A percentile compares a stretch with the other conserved stretches of the same genome.
phyloP scores from a whole-genome alignment of 164 flowering plant genomes.

The Vitis labrusca region DNA sequence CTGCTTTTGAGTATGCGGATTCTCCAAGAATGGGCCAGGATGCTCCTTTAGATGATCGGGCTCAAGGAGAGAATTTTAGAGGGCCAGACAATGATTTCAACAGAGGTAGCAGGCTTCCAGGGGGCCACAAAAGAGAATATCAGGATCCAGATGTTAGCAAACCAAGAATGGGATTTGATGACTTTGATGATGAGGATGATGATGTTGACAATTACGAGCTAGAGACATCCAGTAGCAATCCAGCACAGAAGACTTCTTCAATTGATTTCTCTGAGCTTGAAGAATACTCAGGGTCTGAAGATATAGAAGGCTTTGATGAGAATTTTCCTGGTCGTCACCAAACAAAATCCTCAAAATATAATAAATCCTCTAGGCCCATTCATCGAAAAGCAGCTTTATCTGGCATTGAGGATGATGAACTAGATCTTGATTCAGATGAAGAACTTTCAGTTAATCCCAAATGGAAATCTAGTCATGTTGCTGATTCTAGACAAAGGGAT shows the following conservation, averaged over 20 bases:
- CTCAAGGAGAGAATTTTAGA: conserved; percentile 23
- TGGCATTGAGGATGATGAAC: conserved; percentile 38
- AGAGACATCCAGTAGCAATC: conserved; percentile 37
- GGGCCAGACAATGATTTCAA: conserved; percentile 32
- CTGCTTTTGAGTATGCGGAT: conserved; percentile 97
- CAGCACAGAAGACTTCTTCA: conserved; percentile 29
- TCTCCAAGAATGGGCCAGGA: conserved; percentile 46
- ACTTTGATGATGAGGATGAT: conserved; percentile 93
- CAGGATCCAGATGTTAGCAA: conserved; percentile 27
- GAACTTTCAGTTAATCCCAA: conserved; percentile 56
- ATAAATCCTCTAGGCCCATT: conserved; percentile 24
- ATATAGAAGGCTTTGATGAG: conserved; percentile 22
- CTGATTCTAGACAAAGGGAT: conserved; percentile 37
- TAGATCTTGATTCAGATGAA: conserved; percentile 56
- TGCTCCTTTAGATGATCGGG: conserved; percentile 28
- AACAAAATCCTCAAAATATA: conserved; percentile 13
- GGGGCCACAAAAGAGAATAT: conserved; percentile 28
- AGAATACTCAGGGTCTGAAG: conserved; percentile 53
- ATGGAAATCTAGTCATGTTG: conserved; percentile 71
- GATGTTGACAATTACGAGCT: conserved; percentile 83
- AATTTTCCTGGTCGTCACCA: conserved; percentile 10
- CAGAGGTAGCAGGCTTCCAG: conserved; percentile 21
- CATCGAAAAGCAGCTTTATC: conserved; percentile 29
- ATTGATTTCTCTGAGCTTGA: conserved; percentile 47
- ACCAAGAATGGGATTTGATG: conserved; percentile 71